phyloP scores from a whole-genome alignment of 805 yeast species.

The Clavispora santaluciae region DNA sequence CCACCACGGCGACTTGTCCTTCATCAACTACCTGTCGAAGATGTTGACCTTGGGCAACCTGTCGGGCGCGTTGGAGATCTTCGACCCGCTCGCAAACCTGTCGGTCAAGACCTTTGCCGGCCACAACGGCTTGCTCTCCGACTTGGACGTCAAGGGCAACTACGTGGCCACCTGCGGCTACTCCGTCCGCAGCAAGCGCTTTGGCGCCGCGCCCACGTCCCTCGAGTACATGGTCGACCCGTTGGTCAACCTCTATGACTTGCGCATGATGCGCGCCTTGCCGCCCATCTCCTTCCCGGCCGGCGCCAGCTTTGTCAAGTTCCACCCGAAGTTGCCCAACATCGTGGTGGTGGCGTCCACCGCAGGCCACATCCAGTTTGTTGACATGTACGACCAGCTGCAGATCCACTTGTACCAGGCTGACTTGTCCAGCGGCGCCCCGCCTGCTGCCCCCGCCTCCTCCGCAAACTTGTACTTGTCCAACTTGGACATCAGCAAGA shows the following conservation, averaged over 20 bases:
- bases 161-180: slow-evolving; percentile 79
- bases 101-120: slow-evolving; percentile 52
- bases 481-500: slow-evolving; percentile 50
- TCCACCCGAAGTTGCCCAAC: slow-evolving; percentile 84
- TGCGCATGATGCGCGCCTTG: slow-evolving; percentile 62
- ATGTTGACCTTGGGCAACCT: slow-evolving; percentile 54
- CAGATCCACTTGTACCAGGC: slow-evolving; percentile 63
- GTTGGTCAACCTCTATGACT: slow-evolving; percentile 75
- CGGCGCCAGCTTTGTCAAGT: slow-evolving; percentile 78
- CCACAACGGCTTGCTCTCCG: slow-evolving; percentile 58
- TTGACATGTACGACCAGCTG: slow-evolving; percentile 79
- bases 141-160: slow-evolving; percentile 60
- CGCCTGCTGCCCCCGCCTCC: slow-evolving; percentile 2
- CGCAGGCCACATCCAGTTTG: slow-evolving; percentile 78
- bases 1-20: slow-evolving; percentile 42
- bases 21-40: slow-evolving; percentile 43
- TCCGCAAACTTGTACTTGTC: slow-evolving; percentile 29
- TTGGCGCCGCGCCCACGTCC: slow-evolving; percentile 14
- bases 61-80: slow-evolving; percentile 58
- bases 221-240: slow-evolving; percentile 54
- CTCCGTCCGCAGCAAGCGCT: slow-evolving; percentile 56
- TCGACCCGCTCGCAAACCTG: slow-evolving; percentile 49
- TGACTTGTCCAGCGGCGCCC: slow-evolving; percentile 31
- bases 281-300: slow-evolving; percentile 85
- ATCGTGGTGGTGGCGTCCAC: slow-evolving; percentile 69